Percentiles rank a stretch among this genome's conserved stretches.
Evolutionary conservation across 2,329 filamentous ascomycete genomes (phyloP).

Genomic region (Aphanoascus verrucosus): DNA sequence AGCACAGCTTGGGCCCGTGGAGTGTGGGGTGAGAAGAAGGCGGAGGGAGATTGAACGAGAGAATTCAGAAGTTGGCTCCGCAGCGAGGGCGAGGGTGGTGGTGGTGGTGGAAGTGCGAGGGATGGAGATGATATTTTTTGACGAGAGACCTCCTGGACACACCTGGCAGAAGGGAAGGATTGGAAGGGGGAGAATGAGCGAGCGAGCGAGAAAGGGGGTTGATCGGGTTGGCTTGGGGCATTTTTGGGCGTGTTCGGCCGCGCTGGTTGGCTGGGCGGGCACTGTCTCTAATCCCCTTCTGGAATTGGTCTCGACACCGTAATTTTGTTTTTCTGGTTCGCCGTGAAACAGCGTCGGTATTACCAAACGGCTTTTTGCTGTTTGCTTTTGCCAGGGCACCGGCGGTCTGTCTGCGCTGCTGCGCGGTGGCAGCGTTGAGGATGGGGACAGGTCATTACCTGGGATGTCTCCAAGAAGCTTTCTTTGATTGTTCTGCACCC

Average conservation of each 20-base stretch:
- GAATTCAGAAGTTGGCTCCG: conserved; percentile 11
- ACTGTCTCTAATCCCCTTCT: neutral
- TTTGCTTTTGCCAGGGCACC: too few relatives aligned
- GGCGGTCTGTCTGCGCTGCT: too few relatives aligned
- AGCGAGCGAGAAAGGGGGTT: neutral
- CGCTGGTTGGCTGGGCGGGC: conserved; percentile 1
- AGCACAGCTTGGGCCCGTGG: conserved; percentile 21
- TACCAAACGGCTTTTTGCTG: conserved; percentile 1
- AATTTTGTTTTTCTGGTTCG: neutral
- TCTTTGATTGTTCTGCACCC: too few relatives aligned
- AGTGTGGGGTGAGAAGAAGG: conserved; percentile 16
- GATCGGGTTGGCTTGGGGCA: neutral
- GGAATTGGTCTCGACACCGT: neutral
- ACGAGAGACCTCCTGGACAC: neutral
- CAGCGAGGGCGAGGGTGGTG: neutral
- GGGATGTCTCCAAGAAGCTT: too few relatives aligned
- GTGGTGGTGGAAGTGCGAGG: neutral
- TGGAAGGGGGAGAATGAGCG: neutral
- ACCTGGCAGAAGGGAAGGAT: neutral
- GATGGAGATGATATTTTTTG: neutral
- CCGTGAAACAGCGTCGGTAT: neutral
- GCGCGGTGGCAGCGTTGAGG: too few relatives aligned
- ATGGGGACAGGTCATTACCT: too few relatives aligned
- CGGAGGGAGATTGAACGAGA: conserved; percentile 12
- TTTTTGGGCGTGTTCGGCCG: neutral